phyloP scores from a whole-genome alignment of 1,284 basidiomycete genomes.

The Coniferiporia sulphurascens region DNA sequence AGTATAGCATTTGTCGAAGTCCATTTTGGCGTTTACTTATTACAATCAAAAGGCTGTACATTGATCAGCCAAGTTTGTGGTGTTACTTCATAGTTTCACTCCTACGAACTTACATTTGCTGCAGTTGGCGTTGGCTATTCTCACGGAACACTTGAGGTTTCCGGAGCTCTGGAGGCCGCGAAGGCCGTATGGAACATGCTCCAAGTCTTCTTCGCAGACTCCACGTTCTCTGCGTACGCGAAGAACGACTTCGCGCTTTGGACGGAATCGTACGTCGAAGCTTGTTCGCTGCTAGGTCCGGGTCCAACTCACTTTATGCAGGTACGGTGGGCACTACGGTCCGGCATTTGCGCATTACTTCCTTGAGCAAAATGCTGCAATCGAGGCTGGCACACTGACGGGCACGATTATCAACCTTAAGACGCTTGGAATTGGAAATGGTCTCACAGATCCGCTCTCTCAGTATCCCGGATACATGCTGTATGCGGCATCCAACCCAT shows the following conservation, averaged over 20 bases:
- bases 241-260: constrained; percentile 52
- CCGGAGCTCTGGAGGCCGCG: constrained; percentile 50
- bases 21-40: neutral
- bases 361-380: constrained; percentile 54
- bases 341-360: constrained; percentile 58
- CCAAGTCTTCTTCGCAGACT: constrained; percentile 60
- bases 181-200: constrained; percentile 58
- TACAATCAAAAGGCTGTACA: constrained; percentile 34
- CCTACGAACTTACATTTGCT: neutral
- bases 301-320: constrained; percentile 20
- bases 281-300: neutral
- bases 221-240: constrained; percentile 50
- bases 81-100: neutral
- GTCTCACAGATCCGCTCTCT: constrained; percentile 54
- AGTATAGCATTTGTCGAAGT: neutral
- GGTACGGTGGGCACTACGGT: constrained; percentile 62
- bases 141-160: constrained; percentile 44
- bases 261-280: constrained; percentile 50
- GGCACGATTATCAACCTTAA: constrained; percentile 56
- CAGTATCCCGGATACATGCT: constrained; percentile 55
- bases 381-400: constrained; percentile 41
- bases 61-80: constrained; percentile 48
- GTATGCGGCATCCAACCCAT: constrained; percentile 52
- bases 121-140: constrained; percentile 56
- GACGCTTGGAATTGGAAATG: constrained; percentile 57